Base-by-base conservation (phyloP, 306 rosid genomes). In the Cercis canadensis region DNA sequence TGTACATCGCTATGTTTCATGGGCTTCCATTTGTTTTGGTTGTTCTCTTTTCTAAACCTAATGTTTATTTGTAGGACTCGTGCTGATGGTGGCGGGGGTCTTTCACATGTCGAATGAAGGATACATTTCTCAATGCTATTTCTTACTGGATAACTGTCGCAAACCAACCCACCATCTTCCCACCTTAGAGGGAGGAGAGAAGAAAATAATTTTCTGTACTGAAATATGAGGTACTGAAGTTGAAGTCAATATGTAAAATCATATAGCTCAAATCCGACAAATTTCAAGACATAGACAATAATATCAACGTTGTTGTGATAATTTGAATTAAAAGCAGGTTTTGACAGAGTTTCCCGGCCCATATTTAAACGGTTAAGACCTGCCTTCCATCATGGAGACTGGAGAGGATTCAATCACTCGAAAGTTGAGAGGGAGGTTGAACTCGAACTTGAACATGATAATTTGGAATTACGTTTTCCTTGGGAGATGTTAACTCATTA, bases 41-140 rank as follows among this genome's bases (percentile, higher is more conserved):
- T 36, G 44, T 41, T 21, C 5, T 51, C 19, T 55, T 70, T 57
- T 21, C 49, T 14, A 13, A 51, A 41, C 19, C 46, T 47, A 37
- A 57, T 67, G 40, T 34, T 51, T 39, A 31, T 75, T 68, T 72
- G 66, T 70, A 93, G 98, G 89, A 86, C 98, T 8, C 82, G 29
- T 57, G 92, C 97, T 37, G 97, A 90, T 79, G 80, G 87, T 51
- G 82, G 97, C 7, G 91, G 92, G 0, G 96, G 98, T 41, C 76
- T 90, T 70, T 93, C 98, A 0, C 97, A 84, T 31, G 85, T 93
- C 13, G 98, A 74, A 84, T 88, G 89, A 92, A 63, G 58, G 60
- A 18, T 36, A 29, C 37, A 19, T 17, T n/a, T 52, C 10, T 0
- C 45, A 54, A 11, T 73, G 46, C 51, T 73, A 45, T 52, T 46